Base-by-base conservation (phyloP, 2,329 filamentous ascomycete genomes). In the Tolypocladium cylindrosporum region DNA sequence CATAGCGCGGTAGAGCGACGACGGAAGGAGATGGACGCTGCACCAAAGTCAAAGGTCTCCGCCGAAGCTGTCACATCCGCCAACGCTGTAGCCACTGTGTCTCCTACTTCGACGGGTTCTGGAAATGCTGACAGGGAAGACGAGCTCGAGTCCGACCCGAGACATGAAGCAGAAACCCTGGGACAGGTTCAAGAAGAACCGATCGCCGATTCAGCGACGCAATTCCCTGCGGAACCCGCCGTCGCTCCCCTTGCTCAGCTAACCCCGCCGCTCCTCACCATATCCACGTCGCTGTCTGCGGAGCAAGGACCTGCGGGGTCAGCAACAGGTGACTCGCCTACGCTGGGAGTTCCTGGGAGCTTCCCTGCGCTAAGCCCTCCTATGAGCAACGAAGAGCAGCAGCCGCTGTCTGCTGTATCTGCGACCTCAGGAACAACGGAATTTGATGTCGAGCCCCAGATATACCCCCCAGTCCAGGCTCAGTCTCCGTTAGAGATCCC, bases 361-460 rank as follows among this genome's bases (percentile, higher is more conserved):
- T 85, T 88, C 67, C 79, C 82, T 56, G 69, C 71, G 36, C 63
- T 70, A 43, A 75, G 66, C 31, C 72, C 73, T 52, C 66, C 70
- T 2, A 61, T 69, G 11, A 72, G 73, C 24, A 66, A 70, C 14
- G 78, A 84, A 37, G 75, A 81, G 50, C 72, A 74, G 39, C 84
- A 74, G 39, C 84, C 84, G 2, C 71, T 71, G 39, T 87, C 86
- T 19, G 81, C 85, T 3, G 67, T 83, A 16, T 88, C 87, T 7
- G 74, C 73, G 53, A 74, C 73, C 7, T 86, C 85, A n/a, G 79
- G 79, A 48, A 79, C 79, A 9, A 90, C 87, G 0, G 85, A 89
- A 64, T 89, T 91, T 63, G 89, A 91, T 63, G 79, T 78, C n/a
- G 88, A 91, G 63, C 79, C 85, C 27, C 88, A 91, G 67, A 82